These are phyloP conservation scores for Saraca asoca DNA, from an alignment of 331 rosid genomes.

Conservation along the genomic window DNA sequence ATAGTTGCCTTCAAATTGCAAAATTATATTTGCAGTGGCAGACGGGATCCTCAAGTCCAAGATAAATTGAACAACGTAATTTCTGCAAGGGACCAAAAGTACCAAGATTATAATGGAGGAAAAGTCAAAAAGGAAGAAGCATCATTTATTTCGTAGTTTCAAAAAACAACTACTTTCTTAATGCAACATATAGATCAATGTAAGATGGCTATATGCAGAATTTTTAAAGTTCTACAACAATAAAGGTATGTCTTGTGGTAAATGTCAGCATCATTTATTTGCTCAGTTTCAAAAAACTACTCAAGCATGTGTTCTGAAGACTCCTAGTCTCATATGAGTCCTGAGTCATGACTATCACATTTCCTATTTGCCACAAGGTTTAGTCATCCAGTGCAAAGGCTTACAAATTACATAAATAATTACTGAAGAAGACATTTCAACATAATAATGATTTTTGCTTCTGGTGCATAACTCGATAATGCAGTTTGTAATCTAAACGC, in stretches of 20 bases:
- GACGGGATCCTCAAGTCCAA: conserved; percentile 54
- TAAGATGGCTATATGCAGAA: neutral
- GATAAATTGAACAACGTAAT: conserved; percentile 67
- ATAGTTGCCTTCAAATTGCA: conserved; percentile 53
- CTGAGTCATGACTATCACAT: neutral
- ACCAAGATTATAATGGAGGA: neutral
- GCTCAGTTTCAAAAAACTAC: neutral
- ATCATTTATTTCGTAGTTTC: neutral
- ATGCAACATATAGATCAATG: neutral
- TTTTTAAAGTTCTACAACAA: neutral
- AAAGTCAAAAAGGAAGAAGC: neutral
- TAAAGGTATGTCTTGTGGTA: no score
- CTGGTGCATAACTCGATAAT: conserved; percentile 4
- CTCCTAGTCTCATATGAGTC: no score
- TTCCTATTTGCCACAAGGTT: conserved; percentile 9
- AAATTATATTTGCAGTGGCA: conserved; percentile 41
- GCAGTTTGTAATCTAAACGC: neutral
- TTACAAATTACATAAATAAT: neutral
- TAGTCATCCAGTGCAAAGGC: neutral
- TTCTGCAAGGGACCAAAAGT: conserved; percentile 41
- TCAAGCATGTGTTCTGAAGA: neutral
- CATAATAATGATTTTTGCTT: neutral
- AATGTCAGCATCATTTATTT: no score
- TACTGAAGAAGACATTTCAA: neutral
- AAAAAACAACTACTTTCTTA: conserved; percentile 4